A percentile compares a stretch with the other conserved stretches of the same genome.
phyloP scores from a whole-genome alignment of 2,329 filamentous ascomycete genomes.

The Phyllosticta ampelicida region DNA sequence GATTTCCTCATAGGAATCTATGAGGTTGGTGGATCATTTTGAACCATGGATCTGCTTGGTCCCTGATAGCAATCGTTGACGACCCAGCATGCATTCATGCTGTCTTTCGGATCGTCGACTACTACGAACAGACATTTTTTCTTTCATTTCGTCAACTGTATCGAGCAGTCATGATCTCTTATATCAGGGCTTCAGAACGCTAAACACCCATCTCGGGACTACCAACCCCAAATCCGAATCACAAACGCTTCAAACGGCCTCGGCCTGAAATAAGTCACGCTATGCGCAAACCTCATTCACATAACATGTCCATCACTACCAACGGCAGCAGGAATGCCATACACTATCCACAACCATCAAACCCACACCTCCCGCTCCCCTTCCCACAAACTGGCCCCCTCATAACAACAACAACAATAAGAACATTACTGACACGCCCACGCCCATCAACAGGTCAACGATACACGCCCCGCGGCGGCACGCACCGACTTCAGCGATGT shows the following conservation, averaged over 20 bases:
- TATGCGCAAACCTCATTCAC: too few species aligned
- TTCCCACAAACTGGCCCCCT: neutral
- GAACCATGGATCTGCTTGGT: neutral
- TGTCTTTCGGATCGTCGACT: neutral
- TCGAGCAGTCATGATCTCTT: neutral
- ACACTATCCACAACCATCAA: too few species aligned
- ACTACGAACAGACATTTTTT: neutral
- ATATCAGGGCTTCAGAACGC: too few species aligned
- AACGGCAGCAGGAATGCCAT: too few species aligned
- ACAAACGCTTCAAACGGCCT: too few species aligned
- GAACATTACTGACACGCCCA: slow-evolving; percentile 10
- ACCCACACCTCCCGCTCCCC: too few species aligned
- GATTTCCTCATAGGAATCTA: neutral
- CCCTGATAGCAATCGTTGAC: neutral
- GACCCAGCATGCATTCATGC: neutral
- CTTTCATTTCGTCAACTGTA: neutral
- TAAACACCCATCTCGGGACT: too few species aligned
- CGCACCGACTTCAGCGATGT: slow-evolving; percentile 74
- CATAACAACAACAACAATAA: too few species aligned
- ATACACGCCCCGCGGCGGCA: slow-evolving; percentile 64
- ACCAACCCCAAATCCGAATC: too few species aligned
- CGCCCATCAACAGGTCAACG: slow-evolving; percentile 50
- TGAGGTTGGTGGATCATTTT: neutral
- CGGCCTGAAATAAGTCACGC: too few species aligned
- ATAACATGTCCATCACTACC: too few species aligned